phyloP scores from a whole-genome alignment of 164 flowering plant species.

The Annona squamosa region DNA sequence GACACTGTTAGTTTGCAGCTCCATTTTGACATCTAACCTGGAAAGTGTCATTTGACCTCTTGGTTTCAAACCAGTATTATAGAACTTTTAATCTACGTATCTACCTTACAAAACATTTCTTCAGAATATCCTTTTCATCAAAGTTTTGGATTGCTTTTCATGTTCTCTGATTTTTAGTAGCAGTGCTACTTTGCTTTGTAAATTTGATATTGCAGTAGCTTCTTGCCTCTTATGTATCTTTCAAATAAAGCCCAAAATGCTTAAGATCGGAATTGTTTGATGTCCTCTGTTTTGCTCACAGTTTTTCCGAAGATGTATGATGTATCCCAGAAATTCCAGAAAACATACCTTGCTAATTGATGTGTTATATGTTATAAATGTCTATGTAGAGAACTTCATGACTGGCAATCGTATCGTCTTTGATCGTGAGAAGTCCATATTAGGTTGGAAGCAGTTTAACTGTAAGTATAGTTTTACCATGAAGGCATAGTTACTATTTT shows the following conservation, averaged over 20 bases:
- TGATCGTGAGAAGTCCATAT: constrained; percentile 54
- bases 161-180: neutral
- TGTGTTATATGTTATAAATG: neutral
- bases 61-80: neutral
- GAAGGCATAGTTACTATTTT: neutral
- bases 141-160: neutral
- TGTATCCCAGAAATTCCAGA: neutral
- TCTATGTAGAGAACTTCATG: constrained; percentile 80
- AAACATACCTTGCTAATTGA: neutral
- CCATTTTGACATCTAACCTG: too few species aligned
- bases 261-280: neutral
- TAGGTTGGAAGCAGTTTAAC: constrained; percentile 78
- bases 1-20: too few species aligned
- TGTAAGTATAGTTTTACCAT: constrained; percentile 42
- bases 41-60: neutral
- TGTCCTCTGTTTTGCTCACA: neutral
- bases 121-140: neutral
- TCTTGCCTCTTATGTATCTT: neutral
- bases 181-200: neutral
- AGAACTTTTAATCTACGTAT: neutral
- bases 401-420: constrained; percentile 70
- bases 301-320: neutral
- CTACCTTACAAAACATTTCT: neutral
- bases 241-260: too few species aligned
- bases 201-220: neutral